phyloP scores from a whole-genome alignment of 2,329 filamentous ascomycete species.

The Colletotrichum tropicale region DNA sequence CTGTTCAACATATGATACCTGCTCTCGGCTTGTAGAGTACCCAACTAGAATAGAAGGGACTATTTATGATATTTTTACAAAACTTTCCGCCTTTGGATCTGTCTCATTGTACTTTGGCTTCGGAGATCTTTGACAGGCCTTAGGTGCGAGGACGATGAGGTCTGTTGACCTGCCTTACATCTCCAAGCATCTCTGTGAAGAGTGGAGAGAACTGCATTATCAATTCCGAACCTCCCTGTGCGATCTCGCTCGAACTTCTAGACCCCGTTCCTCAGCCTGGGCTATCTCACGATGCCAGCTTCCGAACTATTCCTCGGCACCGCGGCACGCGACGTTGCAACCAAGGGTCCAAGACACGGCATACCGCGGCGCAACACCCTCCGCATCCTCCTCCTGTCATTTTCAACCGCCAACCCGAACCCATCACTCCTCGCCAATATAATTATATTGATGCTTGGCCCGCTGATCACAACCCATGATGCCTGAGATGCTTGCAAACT shows the following conservation, averaged over 20 bases:
- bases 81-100: background rate
- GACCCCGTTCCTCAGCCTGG: background rate
- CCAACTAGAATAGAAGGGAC: background rate
- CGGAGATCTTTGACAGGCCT: background rate
- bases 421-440: background rate
- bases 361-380: background rate
- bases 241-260: background rate
- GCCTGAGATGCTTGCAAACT: background rate
- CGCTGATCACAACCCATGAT: background rate
- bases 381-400: background rate
- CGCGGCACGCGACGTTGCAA: background rate
- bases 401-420: background rate
- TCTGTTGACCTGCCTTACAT: background rate
- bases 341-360: background rate
- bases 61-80: background rate
- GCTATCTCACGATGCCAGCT: background rate
- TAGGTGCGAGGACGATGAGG: background rate
- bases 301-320: background rate
- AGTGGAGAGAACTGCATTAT: background rate
- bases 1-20: constrained; percentile 25
- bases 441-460: background rate
- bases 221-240: background rate
- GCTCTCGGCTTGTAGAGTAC: constrained; percentile 8
- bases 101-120: background rate
- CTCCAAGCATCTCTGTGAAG: background rate